These are phyloP conservation scores for Lasiodiplodia hormozganensis DNA, from an alignment of 2,329 filamentous ascomycete genomes.

Conservation along the genomic window DNA sequence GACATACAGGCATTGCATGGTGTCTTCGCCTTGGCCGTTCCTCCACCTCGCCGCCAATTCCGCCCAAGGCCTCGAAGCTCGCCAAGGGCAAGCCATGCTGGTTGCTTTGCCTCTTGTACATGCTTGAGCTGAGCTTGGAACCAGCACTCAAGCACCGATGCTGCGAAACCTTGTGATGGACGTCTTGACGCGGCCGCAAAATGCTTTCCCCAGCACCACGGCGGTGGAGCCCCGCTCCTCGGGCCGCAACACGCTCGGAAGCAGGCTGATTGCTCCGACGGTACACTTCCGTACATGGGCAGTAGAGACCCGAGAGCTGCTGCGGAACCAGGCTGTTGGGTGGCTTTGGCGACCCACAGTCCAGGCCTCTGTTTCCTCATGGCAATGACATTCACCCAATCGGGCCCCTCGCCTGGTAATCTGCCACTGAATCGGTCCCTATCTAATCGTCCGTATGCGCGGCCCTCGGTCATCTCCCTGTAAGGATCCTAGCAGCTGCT, in stretches of 20 bases:
- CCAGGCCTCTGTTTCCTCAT: constrained; percentile 10
- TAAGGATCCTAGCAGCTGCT: constrained; percentile 21
- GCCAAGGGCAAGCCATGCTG: constrained; percentile 3
- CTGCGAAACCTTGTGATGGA: not conserved
- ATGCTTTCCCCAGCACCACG: not conserved
- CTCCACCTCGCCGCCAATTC: not conserved
- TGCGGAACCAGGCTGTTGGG: constrained; percentile 9
- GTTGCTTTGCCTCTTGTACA: not conserved
- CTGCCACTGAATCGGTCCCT: constrained; percentile 6
- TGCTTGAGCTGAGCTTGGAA: not conserved
- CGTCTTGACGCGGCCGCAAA: not conserved
- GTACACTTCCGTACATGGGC: not conserved
- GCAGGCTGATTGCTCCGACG: not conserved
- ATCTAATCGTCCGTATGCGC: constrained; percentile 17
- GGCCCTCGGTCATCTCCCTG: constrained; percentile 25
- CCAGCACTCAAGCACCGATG: not conserved
- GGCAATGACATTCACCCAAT: constrained; percentile 1
- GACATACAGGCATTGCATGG: constrained; percentile 29
- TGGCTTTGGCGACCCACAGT: constrained; percentile 13
- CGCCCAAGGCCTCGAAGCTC: constrained; percentile 18
- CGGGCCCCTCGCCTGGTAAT: not conserved
- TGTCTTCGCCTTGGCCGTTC: constrained; percentile 21
- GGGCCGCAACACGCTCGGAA: not conserved
- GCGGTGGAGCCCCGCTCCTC: not conserved
- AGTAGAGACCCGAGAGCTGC: not conserved